These are phyloP conservation scores for Vigna reflexopilosa DNA, from an alignment of 306 rosid species.

Conservation along the genomic window DNA sequence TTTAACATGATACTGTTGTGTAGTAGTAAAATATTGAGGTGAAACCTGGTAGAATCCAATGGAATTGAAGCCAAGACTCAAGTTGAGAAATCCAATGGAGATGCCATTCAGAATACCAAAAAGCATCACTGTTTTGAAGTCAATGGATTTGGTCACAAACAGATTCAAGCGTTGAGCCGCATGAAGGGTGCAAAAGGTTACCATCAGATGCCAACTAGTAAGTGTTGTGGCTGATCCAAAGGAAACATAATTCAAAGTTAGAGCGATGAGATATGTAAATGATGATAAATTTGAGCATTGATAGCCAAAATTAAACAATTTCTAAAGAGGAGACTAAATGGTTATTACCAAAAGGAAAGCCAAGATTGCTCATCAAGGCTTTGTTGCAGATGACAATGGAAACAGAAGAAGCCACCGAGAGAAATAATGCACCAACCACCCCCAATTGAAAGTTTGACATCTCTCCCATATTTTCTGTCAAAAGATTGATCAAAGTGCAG, in stretches of 20 bases:
- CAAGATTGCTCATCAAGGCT: conserved; percentile 98
- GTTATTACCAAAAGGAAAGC: conserved; percentile 86
- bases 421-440: conserved; percentile 89
- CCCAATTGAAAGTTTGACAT: conserved; percentile 82
- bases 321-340: neutral
- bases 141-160: conserved; percentile 78
- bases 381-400: conserved; percentile 99
- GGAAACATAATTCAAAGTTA: neutral
- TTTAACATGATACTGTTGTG: neutral
- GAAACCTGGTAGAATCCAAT: conserved; percentile 97
- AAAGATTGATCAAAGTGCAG: neutral
- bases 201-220: conserved; percentile 98
- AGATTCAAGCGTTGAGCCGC: conserved; percentile 82
- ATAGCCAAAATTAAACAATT: neutral
- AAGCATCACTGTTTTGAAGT: conserved; percentile 81
- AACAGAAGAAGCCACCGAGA: conserved; percentile 96
- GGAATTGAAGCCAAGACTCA: conserved; percentile 96
- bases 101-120: conserved; percentile 90
- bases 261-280: neutral
- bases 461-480: conserved; percentile 84
- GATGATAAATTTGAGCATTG: neutral
- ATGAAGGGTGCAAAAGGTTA: conserved; percentile 92
- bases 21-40: neutral
- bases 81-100: conserved; percentile 93
- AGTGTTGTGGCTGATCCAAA: conserved; percentile 82